phyloP scores from a whole-genome alignment of 2,329 filamentous ascomycete species.

The Aspergillus ruber region DNA sequence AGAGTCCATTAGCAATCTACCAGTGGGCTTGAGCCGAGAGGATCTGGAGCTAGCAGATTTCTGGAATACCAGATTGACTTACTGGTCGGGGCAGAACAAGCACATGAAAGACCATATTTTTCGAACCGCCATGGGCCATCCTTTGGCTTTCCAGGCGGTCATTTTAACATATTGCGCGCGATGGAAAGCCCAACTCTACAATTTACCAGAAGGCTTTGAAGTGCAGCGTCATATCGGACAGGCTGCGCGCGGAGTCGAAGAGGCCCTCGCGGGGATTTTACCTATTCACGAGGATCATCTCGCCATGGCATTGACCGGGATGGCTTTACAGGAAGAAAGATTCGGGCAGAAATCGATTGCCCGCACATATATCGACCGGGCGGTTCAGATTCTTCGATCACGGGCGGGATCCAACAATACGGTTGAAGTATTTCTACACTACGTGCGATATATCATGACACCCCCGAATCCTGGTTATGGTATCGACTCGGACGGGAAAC shows the following conservation, averaged over 20 bases:
- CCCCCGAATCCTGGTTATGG: constrained; percentile 10
- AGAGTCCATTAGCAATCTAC: constrained; percentile 28
- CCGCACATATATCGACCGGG: constrained; percentile 22
- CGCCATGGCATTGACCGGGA: constrained; percentile 27
- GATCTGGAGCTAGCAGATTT: constrained; percentile 29
- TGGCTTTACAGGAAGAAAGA: constrained; percentile 34
- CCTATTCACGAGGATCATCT: constrained; percentile 24
- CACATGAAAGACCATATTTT: constrained; percentile 33
- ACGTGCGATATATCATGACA: constrained; percentile 26
- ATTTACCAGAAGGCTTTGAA: constrained; percentile 15
- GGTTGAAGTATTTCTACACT: constrained; percentile 29
- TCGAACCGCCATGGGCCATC: constrained; percentile 26
- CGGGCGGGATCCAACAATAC: constrained; percentile 18
- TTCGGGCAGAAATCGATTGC: constrained; percentile 28
- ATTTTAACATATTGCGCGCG: constrained; percentile 34
- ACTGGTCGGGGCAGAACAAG: constrained; percentile 38
- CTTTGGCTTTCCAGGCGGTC: constrained; percentile 30
- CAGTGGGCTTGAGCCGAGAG: constrained; percentile 17
- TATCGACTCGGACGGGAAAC: constrained; percentile 14
- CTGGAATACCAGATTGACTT: constrained; percentile 31
- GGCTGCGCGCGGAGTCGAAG: constrained; percentile 21
- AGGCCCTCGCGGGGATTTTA: constrained; percentile 15
- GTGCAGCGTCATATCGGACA: constrained; percentile 23
- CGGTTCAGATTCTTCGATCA: constrained; percentile 25
- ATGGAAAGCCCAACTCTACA: constrained; percentile 26